Base-by-base conservation (phyloP, 176 grass and related monocot species). In the Lolium perenne region DNA sequence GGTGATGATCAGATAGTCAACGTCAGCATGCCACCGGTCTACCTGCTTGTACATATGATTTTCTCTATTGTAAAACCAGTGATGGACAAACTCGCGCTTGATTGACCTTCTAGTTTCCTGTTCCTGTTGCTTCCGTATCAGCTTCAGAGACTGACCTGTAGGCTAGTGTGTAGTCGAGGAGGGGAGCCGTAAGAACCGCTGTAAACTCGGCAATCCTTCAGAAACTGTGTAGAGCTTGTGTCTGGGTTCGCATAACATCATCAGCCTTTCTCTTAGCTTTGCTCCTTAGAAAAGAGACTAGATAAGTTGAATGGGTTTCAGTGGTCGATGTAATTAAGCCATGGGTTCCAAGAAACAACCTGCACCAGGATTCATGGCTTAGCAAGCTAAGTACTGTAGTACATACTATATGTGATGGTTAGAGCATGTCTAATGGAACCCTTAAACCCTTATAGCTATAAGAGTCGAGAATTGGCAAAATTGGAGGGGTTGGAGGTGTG, bases 1-100 rank as follows among this genome's bases (percentile, higher is more conserved):
- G 94, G 94, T 97, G 84, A 92, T 74, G 84, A 74, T 67, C 8
- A 9, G 60, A 83, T 22, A 67, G 76, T 20, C 46, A 10, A 32
- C 56, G 56, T 25, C 35, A 57, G 41, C 41, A 7, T 38, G 80
- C 14, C 59, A 40, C 60, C 57, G 12, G 47, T 35, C 72, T 50
- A 50, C 75, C 74, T 48, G 35, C 58, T 29, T 87, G 75, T 90
- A 74, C 68, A 84, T 87, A 87, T 80, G 83, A 60, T 87, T 83
- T 58, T 49, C 51, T 60, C 81, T 61, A n/a, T 47, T 67, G 51
- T 59, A 6, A 87, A 74, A 84, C 40, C 61, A 38, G 71, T 25
- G 76, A 64, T 73, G 18, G 71, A 65, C 66, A 20, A 53, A 84
- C 75, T 66, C 13, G 71, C 40, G 78, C 61, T 75, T 80, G 70